Base-by-base conservation (phyloP, 2,329 filamentous ascomycete genomes). In the Fusarium newnesense region DNA sequence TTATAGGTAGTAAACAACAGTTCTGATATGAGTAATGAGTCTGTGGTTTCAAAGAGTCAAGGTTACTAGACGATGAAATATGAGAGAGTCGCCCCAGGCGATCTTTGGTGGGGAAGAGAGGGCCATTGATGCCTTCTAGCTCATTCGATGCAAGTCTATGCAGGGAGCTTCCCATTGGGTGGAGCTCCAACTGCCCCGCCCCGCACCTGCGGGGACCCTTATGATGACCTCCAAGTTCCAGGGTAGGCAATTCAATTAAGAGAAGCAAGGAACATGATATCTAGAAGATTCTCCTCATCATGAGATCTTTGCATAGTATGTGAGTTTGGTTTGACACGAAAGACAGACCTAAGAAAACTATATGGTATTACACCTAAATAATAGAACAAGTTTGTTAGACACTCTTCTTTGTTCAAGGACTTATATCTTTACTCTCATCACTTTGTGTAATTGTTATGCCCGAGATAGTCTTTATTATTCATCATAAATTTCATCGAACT, bases 131-230 rank as follows among this genome's bases (percentile, higher is more conserved):
- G 76, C 79, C 77, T 84, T 84, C 83, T 84, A 84, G 83, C 80
- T 84, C 79, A 77, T 84, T 84, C 83, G 83, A 84, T 82, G 79
- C 77, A 59, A 61, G 73, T 76, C 78, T 76, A 68, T 73, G 72
- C 69, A 75, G 54, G 60, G 40, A 69, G 68, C 58, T 70, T 65
- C 40, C 64, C 46, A 83, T 83, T 83, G 82, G 81, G 66, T 73
- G 30, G 21, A 60, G 56, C 52, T 73, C 52, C 36, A 44, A 30
- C 19, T 43, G 52, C 60, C 58, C 50, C 57, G 42, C 67, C 54
- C 28, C 65, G 71, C 76, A 69, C 69, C 74, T 77, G 61, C 0
- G 24, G 49, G 59, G 72, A 75, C 65, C 66, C 71, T 61, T 68
- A 26, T 53, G 64, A 52, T 43, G 30, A 53, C 24, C 47, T 50